phyloP scores from a whole-genome alignment of 208 protist genomes.

The Leishmania martiniquensis region DNA sequence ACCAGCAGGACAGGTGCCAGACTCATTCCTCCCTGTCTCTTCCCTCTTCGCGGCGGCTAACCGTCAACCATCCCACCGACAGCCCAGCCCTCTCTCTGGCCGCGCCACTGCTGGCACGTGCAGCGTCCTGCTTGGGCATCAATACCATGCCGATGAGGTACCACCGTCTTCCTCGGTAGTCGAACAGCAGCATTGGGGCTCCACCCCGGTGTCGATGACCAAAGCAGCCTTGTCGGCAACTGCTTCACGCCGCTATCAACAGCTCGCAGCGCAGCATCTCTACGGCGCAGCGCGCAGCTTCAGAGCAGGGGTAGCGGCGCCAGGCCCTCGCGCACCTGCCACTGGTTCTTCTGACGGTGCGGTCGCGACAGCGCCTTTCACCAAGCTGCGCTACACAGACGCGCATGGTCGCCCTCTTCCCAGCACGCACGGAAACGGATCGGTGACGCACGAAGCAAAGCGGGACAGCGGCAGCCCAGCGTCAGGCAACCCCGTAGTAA shows the following conservation, averaged over 20 bases:
- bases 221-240: background rate
- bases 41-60: too few relatives aligned
- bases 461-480: background rate
- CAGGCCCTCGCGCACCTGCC: background rate
- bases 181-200: background rate
- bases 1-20: too few relatives aligned
- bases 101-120: conserved; percentile 3
- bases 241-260: conserved; percentile 6
- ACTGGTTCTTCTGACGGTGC: background rate
- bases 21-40: background rate
- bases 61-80: too few relatives aligned
- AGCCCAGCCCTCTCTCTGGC: too few relatives aligned
- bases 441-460: background rate
- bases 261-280: conserved; percentile 23
- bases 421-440: background rate
- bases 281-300: conserved; percentile 9
- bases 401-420: background rate
- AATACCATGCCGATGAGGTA: conserved; percentile 24
- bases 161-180: background rate
- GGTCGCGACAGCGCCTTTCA: background rate
- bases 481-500: background rate
- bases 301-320: too few relatives aligned
- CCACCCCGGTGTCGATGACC: background rate
- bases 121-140: background rate
- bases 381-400: conserved; percentile 3